Conservation (phyloP, 768 basidiomycete genomes). For the Phylloporus sp. region DNA sequence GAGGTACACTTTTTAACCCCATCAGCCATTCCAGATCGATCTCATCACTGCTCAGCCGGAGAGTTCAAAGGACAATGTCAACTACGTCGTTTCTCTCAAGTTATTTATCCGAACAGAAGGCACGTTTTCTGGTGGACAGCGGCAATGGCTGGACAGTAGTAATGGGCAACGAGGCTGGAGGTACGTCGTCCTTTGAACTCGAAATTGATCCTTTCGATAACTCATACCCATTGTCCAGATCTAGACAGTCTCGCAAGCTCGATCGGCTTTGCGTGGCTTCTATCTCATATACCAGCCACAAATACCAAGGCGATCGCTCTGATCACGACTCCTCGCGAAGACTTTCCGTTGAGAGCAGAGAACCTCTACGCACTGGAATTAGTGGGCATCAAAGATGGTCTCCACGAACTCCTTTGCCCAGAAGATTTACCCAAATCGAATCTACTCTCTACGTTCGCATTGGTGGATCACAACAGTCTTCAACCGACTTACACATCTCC, state of each 20-base stretch:
- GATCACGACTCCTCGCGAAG: slow-evolving; percentile 60
- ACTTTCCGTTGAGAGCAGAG: slow-evolving; percentile 80
- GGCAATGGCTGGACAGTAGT: slow-evolving; percentile 74
- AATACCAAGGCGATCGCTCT: slow-evolving; percentile 65
- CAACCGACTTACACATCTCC: slow-evolving; percentile 38
- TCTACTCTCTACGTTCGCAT: slow-evolving; percentile 54
- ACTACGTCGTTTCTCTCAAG: slow-evolving; percentile 27
- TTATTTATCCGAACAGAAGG: slow-evolving; percentile 49
- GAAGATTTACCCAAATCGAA: slow-evolving; percentile 55
- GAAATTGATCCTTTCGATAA: background rate
- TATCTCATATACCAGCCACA: slow-evolving; percentile 32
- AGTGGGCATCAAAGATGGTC: slow-evolving; percentile 49
- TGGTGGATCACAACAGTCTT: slow-evolving; percentile 91
- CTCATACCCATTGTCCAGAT: slow-evolving; percentile 46
- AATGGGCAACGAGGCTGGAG: slow-evolving; percentile 97
- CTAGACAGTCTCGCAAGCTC: slow-evolving; percentile 87
- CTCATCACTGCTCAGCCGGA: background rate
- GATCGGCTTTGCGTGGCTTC: slow-evolving; percentile 78
- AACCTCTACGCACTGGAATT: slow-evolving; percentile 73
- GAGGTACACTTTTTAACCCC: background rate
- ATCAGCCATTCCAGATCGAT: background rate
- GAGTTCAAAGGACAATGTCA: slow-evolving; percentile 18
- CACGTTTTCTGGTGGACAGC: slow-evolving; percentile 56
- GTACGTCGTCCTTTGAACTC: slow-evolving; percentile 40
- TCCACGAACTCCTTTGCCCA: slow-evolving; percentile 58